These are phyloP conservation scores for Sporothrix dimorphospora DNA, from an alignment of 2,329 filamentous ascomycete species.

Conservation along the genomic window DNA sequence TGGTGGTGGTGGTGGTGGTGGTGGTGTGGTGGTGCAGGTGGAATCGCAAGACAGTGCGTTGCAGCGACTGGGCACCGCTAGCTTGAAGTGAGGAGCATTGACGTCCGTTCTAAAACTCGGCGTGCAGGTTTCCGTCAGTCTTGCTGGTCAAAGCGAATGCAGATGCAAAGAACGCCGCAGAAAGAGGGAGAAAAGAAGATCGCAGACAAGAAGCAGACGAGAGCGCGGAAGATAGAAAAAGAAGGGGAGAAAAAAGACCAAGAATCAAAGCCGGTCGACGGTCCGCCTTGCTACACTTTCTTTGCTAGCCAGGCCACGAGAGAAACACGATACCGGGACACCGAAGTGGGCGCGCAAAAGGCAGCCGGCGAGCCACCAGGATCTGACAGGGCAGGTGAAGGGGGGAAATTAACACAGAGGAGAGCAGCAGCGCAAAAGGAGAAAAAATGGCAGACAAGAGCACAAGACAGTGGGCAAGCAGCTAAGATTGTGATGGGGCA, in stretches of 20 bases:
- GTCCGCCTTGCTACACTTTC: constrained; percentile 15
- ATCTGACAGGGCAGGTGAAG: constrained; percentile 15
- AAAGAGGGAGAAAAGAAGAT: neutral
- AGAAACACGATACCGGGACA: neutral
- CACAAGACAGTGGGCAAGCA: constrained; percentile 7
- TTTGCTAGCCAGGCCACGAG: constrained; percentile 2
- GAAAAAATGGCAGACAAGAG: neutral
- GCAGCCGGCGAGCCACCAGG: neutral
- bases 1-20: constrained; percentile 8
- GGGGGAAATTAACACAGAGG: neutral
- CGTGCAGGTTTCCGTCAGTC: constrained; percentile 11
- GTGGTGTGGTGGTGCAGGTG: constrained; percentile 19
- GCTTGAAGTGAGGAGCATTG: constrained; percentile 16
- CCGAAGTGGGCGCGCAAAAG: constrained; percentile 2
- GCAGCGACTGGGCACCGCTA: constrained; percentile 15
- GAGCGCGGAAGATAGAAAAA: neutral
- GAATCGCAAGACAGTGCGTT: constrained; percentile 21
- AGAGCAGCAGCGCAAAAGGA: constrained; percentile 8
- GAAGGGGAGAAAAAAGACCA: neutral
- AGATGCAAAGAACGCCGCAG: neutral
- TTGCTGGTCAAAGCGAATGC: constrained; percentile 15
- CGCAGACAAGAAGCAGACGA: neutral
- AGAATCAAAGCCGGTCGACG: constrained; percentile 1
- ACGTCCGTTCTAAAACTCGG: constrained; percentile 13
- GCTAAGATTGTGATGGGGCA: constrained; percentile 26